Conservation (phyloP, 306 rosid species). For the Pyrus betulifolia region DNA sequence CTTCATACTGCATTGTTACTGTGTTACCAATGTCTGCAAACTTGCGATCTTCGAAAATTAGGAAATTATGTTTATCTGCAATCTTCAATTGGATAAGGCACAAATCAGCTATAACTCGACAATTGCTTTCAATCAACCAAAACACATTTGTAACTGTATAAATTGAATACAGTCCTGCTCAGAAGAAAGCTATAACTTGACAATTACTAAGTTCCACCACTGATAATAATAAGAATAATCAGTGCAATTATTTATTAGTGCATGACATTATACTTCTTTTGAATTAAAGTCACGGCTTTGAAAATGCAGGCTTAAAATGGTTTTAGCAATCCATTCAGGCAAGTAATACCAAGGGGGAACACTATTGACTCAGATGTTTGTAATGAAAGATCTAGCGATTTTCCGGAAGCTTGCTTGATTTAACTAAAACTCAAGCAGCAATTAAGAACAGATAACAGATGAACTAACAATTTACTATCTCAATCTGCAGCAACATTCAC, state of each 20-base stretch:
- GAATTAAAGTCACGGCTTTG: not conserved
- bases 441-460: not conserved
- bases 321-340: not conserved
- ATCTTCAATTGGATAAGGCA: conserved; percentile 42
- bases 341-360: not conserved
- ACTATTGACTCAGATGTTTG: not conserved
- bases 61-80: conserved; percentile 78
- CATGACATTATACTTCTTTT: not conserved
- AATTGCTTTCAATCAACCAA: not conserved
- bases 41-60: conserved; percentile 91
- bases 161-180: not conserved
- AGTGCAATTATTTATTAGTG: not conserved
- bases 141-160: not conserved
- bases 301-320: not conserved
- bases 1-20: conserved; percentile 91
- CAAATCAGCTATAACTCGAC: conserved; percentile 15
- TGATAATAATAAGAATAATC: not conserved
- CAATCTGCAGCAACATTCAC: not conserved
- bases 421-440: not conserved
- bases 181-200: not conserved
- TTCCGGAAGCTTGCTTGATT: not conserved
- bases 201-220: not conserved
- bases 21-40: conserved; percentile 95
- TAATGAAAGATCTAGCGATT: not conserved
- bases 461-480: not conserved